Conservation (phyloP, 805 yeast genomes). For the Diddensiella santjacobensis region DNA sequence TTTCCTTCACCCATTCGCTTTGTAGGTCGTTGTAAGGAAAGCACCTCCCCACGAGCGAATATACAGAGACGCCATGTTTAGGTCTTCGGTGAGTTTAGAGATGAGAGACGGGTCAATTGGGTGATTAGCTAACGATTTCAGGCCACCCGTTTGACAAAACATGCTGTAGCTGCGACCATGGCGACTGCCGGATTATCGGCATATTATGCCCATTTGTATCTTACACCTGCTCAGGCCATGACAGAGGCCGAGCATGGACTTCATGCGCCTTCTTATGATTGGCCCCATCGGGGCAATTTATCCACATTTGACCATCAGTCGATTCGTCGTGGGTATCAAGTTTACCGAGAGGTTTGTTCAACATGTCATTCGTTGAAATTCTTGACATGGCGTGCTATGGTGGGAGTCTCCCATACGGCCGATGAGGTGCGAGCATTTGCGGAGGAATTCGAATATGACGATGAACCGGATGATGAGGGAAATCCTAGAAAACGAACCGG, state of each 20-base stretch:
- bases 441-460: constrained; percentile 96
- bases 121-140: constrained; percentile 3
- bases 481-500: constrained; percentile 97
- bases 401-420: constrained; percentile 92
- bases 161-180: constrained; percentile 47
- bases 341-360: constrained; percentile 97
- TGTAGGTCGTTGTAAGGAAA: neutral
- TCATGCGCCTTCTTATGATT: constrained; percentile 87
- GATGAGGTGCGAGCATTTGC: constrained; percentile 89
- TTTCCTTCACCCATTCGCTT: neutral
- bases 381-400: constrained; percentile 97
- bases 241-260: constrained; percentile 99
- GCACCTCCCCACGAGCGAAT: neutral
- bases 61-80: constrained; percentile 13
- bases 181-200: constrained; percentile 77
- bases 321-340: constrained; percentile 98
- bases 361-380: constrained; percentile 97
- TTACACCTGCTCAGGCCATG: constrained; percentile 89
- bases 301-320: constrained; percentile 85
- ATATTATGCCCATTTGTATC: constrained; percentile 78
- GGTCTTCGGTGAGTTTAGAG: constrained; percentile 17
- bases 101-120: neutral
- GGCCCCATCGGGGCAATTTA: constrained; percentile 94
- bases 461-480: constrained; percentile 94
- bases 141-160: constrained; percentile 37